phyloP scores from a whole-genome alignment of 345 rosid species.

The Excoecaria agallocha region DNA sequence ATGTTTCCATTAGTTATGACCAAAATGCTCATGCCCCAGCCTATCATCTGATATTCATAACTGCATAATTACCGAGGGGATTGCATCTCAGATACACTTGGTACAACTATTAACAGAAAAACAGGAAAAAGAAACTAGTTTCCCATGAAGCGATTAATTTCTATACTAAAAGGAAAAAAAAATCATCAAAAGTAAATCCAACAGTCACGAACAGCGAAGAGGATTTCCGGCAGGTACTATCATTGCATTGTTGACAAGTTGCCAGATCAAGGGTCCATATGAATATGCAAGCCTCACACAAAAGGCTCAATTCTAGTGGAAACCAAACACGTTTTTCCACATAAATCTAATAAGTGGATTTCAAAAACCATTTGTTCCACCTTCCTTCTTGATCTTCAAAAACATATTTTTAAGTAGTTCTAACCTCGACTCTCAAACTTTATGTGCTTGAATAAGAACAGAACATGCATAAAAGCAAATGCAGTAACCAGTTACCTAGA shows the following conservation, averaged over 20 bases:
- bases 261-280: background rate
- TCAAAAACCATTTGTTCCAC: background rate
- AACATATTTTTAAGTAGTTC: background rate
- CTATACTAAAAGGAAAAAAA: no score
- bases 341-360: background rate
- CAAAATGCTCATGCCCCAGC: background rate
- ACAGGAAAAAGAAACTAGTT: background rate
- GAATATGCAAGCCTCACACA: background rate
- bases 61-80: background rate
- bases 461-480: conserved; percentile 14
- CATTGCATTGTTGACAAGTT: background rate
- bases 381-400: background rate
- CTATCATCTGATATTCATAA: background rate
- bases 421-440: conserved; percentile 5
- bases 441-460: conserved; percentile 6
- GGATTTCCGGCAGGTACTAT: background rate
- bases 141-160: background rate
- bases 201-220: no score
- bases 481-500: conserved; percentile 27
- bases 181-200: background rate
- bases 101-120: background rate
- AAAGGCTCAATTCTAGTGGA: background rate
- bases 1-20: background rate
- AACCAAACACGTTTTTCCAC: background rate
- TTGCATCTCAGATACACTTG: background rate